Conservation (phyloP, 2,329 filamentous ascomycete species). For the Cladosporium sp. region DNA sequence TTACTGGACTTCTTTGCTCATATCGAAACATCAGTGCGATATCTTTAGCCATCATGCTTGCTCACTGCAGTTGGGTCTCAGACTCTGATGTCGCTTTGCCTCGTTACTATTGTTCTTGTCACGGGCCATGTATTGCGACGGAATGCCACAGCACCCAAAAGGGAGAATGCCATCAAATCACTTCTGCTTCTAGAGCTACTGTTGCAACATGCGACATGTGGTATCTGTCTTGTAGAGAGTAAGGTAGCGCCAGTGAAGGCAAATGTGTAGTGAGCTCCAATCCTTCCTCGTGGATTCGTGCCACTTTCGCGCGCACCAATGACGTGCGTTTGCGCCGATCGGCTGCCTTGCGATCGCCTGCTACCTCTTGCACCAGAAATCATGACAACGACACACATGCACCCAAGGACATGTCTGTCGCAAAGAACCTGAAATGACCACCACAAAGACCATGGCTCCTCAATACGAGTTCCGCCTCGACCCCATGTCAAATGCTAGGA, state of each 20-base stretch:
- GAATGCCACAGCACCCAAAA: not conserved
- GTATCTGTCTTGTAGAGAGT: not conserved
- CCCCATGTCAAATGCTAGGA: not conserved
- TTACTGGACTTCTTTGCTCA: too few relatives aligned
- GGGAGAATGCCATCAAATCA: not conserved
- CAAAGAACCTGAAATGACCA: not conserved
- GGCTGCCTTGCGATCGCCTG: not conserved
- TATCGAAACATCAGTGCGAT: not conserved
- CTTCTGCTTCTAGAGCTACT: not conserved
- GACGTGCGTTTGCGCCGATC: not conserved
- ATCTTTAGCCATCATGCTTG: not conserved
- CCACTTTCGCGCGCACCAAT: not conserved
- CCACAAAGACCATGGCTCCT: not conserved
- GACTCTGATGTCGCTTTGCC: not conserved
- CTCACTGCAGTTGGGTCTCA: not conserved
- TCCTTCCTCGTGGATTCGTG: not conserved
- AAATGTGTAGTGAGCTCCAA: not conserved
- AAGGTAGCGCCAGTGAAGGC: too few relatives aligned
- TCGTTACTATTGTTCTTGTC: conserved; percentile 11
- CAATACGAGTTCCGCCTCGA: not conserved
- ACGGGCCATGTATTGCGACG: conserved; percentile 5
- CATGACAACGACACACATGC: not conserved
- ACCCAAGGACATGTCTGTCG: not conserved
- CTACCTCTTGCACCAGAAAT: not conserved
- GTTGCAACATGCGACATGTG: not conserved